These are phyloP conservation scores for Trypanosomatidae sp. DNA, from an alignment of 208 protist species.

Conservation along the genomic window DNA sequence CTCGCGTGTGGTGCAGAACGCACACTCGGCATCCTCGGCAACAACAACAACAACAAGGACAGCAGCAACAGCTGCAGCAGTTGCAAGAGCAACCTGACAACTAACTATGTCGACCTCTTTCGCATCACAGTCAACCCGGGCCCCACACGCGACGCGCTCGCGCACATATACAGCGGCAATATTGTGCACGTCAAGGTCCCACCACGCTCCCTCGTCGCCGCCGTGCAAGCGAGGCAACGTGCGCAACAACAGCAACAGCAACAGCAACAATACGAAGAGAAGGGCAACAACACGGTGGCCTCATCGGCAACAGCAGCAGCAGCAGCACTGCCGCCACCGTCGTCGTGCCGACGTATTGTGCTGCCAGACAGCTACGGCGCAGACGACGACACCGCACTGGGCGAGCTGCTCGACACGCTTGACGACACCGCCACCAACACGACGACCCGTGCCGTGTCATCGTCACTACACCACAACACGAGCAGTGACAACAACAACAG, in stretches of 20 bases:
- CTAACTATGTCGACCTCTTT: conserved; percentile 35
- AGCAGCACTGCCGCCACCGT: background rate
- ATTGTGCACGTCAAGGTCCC: conserved; percentile 75
- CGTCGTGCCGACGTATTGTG: no score
- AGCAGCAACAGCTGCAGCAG: no score
- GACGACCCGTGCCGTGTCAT: no score
- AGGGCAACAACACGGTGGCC: background rate
- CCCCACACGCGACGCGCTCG: conserved; percentile 57
- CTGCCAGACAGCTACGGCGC: no score
- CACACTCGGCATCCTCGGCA: conserved; percentile 27
- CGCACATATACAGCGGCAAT: conserved; percentile 41
- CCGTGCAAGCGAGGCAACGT: conserved; percentile 15
- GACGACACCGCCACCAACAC: no score
- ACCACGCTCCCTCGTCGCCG: conserved; percentile 35
- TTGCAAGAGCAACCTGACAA: conserved; percentile 7
- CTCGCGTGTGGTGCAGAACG: conserved; percentile 53
- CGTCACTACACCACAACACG: no score
- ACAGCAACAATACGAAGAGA: background rate
- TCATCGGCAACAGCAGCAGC: background rate
- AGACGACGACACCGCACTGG: no score
- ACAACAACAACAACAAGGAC: no score
- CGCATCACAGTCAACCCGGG: conserved; percentile 72
- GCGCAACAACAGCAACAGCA: background rate
- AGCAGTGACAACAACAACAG: no score
- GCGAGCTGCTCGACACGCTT: no score